Percentiles rank a stretch among this genome's conserved stretches.
Conservation (phyloP, 345 rosid genomes). For the Hibiscus syriacus region DNA sequence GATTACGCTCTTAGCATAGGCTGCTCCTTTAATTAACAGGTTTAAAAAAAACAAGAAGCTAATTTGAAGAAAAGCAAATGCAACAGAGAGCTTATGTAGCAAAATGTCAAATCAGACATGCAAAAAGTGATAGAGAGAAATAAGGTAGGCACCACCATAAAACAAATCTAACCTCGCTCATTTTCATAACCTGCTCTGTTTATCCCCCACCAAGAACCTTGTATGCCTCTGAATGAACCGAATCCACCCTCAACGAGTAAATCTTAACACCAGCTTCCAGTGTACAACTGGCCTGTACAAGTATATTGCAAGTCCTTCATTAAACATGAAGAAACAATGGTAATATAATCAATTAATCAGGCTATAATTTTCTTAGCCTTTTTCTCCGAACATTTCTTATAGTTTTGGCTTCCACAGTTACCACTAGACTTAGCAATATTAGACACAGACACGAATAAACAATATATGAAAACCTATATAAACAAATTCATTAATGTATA, state of each 20-base stretch:
- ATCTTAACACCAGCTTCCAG: conserved; percentile 96
- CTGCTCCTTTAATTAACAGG: background rate
- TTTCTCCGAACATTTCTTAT: background rate
- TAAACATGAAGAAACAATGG: background rate
- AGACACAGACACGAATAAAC: background rate
- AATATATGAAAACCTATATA: background rate
- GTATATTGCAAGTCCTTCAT: background rate
- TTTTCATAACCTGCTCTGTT: conserved; percentile 70
- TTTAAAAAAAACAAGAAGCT: conserved; percentile 2
- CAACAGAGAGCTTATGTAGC: background rate
- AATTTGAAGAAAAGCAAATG: background rate
- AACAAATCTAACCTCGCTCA: conserved; percentile 47
- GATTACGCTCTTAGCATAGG: background rate
- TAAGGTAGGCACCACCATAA: background rate
- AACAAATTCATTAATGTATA: background rate
- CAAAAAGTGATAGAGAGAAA: background rate
- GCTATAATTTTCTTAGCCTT: background rate
- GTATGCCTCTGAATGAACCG: conserved; percentile 88
- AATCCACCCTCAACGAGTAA: conserved; percentile 82
- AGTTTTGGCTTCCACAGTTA: background rate
- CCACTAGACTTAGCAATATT: background rate
- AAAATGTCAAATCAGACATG: background rate
- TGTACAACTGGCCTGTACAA: conserved; percentile 81
- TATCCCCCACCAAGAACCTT: conserved; percentile 93
- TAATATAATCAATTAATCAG: background rate